phyloP scores from a whole-genome alignment of 2,329 filamentous ascomycete species.

The Coleophoma cylindrospora region DNA sequence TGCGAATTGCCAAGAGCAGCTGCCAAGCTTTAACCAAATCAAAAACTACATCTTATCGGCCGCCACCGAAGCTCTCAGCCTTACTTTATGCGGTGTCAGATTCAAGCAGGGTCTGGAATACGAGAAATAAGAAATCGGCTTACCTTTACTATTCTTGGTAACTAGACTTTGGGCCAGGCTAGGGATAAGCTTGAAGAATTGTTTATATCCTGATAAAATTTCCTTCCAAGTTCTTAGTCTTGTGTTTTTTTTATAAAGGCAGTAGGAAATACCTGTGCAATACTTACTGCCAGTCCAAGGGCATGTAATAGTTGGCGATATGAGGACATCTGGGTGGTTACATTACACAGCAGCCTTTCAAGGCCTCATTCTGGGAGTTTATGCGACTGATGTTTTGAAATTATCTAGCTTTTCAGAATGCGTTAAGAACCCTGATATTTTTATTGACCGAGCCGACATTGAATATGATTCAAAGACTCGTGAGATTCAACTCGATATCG shows the following conservation, averaged over 20 bases:
- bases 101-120: not conserved
- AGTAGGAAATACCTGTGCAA: not conserved
- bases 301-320: not conserved
- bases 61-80: not conserved
- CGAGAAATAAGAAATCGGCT: not conserved
- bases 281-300: not conserved
- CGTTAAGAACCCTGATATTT: slow-evolving; percentile 49
- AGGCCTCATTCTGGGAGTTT: not conserved
- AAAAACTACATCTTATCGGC: not conserved
- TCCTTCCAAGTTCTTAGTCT: not conserved
- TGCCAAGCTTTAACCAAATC: not conserved
- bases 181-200: not conserved
- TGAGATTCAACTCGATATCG: slow-evolving; percentile 71
- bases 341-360: not conserved
- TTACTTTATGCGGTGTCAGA: not conserved
- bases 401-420: slow-evolving; percentile 78
- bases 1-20: not conserved
- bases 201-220: not conserved
- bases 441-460: slow-evolving; percentile 68
- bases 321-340: not conserved
- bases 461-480: slow-evolving; percentile 70
- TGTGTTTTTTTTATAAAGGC: not conserved
- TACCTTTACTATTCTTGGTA: not conserved
- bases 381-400: slow-evolving; percentile 58
- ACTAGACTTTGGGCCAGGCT: not conserved